Percentiles rank a stretch among this genome's conserved stretches.
These are phyloP conservation scores for Pyricularia sp. DNA, from an alignment of 2,329 filamentous ascomycete genomes.

Conservation along the genomic window DNA sequence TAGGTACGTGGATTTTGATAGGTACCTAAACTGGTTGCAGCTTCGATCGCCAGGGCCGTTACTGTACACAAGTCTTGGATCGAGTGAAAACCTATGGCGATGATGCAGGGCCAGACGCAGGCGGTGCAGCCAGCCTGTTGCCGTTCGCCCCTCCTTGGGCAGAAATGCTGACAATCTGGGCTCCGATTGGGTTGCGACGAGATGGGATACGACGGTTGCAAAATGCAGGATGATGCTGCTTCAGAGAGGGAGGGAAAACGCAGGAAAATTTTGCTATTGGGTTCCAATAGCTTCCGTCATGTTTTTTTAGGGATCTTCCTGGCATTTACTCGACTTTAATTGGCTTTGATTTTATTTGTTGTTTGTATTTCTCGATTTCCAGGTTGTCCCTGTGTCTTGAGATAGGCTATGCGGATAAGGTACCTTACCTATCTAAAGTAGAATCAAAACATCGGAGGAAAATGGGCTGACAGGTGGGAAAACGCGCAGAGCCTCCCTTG, in stretches of 20 bases:
- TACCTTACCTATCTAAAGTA: neutral
- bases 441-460: neutral
- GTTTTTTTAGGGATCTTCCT: neutral
- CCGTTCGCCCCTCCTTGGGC: neutral
- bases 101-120: neutral
- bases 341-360: neutral
- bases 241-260: neutral
- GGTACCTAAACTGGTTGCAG: neutral
- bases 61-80: neutral
- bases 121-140: neutral
- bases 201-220: neutral
- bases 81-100: neutral
- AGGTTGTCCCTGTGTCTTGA: neutral
- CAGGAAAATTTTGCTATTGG: neutral
- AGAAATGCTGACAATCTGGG: neutral
- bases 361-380: neutral
- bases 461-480: neutral
- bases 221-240: neutral
- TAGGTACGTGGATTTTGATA: neutral
- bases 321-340: neutral
- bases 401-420: too few species aligned
- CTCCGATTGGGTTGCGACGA: neutral
- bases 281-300: neutral
- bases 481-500: neutral
- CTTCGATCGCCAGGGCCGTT: neutral